A percentile compares a stretch with the other conserved stretches of the same genome.
Evolutionary conservation across 768 basidiomycete genomes (phyloP).

Genomic region (Steccherinum ochraceum): DNA sequence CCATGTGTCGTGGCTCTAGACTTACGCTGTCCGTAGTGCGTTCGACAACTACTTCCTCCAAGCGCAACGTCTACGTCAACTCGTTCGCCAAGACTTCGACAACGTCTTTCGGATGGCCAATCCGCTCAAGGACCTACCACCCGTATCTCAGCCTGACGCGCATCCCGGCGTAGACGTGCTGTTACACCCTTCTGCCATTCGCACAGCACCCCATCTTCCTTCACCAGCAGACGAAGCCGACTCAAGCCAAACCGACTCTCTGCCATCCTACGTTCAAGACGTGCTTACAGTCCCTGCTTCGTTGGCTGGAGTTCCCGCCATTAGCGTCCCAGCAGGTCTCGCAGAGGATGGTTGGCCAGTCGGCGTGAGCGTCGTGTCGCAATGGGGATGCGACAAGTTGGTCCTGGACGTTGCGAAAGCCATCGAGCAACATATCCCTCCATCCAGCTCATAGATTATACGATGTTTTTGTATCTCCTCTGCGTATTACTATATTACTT

Average conservation of each 20-base stretch:
- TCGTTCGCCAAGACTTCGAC: slow-evolving; percentile 70
- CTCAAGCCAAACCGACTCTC: slow-evolving; percentile 6
- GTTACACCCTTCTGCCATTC: slow-evolving; percentile 82
- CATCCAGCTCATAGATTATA: too few species aligned
- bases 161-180: slow-evolving; percentile 62
- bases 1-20: background rate
- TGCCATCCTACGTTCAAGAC: slow-evolving; percentile 81
- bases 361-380: slow-evolving; percentile 77
- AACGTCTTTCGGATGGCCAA: slow-evolving; percentile 57
- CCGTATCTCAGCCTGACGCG: background rate
- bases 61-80: slow-evolving; percentile 74
- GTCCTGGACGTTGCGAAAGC: slow-evolving; percentile 48
- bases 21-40: slow-evolving; percentile 45
- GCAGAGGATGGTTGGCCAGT: slow-evolving; percentile 69
- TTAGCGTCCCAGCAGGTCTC: slow-evolving; percentile 59
- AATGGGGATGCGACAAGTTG: slow-evolving; percentile 74
- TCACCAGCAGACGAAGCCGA: slow-evolving; percentile 2
- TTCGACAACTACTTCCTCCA: slow-evolving; percentile 97
- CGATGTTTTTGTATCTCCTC: too few species aligned
- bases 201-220: slow-evolving; percentile 65
- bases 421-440: slow-evolving; percentile 21
- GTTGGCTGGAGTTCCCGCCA: slow-evolving; percentile 79
- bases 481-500: too few species aligned
- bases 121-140: slow-evolving; percentile 23
- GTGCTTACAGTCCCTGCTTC: slow-evolving; percentile 90